phyloP scores from a whole-genome alignment of 2,329 filamentous ascomycete genomes.

The Pseudocercospora pini-densiflorae region DNA sequence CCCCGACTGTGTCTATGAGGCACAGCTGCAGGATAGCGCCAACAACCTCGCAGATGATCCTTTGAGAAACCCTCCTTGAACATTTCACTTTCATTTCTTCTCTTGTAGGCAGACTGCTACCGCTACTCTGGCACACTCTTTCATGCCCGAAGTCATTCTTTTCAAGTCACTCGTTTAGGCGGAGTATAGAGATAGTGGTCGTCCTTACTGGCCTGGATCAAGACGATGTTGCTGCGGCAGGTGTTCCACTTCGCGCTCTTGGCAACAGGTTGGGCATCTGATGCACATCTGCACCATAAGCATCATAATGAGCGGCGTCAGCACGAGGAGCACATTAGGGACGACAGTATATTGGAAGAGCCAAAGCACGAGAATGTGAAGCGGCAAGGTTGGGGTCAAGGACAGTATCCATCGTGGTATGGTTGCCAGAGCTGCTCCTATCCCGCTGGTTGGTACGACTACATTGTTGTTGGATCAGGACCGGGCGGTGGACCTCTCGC shows the following conservation, averaged over 20 bases:
- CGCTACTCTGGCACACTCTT: neutral
- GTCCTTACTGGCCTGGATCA: neutral
- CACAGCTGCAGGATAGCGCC: neutral
- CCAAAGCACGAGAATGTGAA: neutral
- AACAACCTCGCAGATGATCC: neutral
- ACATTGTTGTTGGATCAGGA: conserved; percentile 65
- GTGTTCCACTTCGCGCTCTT: conserved; percentile 1
- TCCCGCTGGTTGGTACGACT: conserved; percentile 55
- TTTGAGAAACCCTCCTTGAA: neutral
- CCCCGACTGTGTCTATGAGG: neutral
- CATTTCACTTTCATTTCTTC: neutral
- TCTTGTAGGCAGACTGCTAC: neutral
- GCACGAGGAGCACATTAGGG: neutral
- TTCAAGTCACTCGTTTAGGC: neutral
- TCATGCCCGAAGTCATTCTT: neutral
- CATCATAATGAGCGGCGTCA: neutral
- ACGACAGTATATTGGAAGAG: neutral
- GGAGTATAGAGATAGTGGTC: neutral
- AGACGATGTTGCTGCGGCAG: neutral
- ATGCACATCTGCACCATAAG: neutral
- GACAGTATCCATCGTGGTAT: neutral
- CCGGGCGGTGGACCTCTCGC: conserved; percentile 64
- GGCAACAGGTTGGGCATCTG: neutral
- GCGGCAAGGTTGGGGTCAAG: neutral
- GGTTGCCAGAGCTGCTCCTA: neutral